Evolutionary conservation across 2,329 filamentous ascomycete species (phyloP).

Genomic region (Dryadomyces quercus-mongolicae): DNA sequence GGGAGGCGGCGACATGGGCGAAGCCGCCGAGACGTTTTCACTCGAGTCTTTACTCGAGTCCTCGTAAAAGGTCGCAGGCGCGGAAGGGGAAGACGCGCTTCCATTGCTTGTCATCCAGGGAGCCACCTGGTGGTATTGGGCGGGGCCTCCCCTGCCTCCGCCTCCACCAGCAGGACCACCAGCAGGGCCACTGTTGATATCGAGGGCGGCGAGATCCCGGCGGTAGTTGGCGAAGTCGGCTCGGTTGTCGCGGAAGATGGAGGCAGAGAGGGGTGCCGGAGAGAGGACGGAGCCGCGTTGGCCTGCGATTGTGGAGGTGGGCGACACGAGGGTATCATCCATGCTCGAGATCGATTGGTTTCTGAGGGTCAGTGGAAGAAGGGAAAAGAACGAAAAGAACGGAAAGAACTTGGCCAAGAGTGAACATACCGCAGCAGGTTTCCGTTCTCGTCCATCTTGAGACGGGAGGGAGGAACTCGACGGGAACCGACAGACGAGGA

Average conservation of each 20-base stretch:
- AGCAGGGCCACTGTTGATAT: conserved; percentile 17
- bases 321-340: conserved; percentile 35
- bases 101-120: conserved; percentile 38
- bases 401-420: too few relatives aligned
- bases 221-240: conserved; percentile 58
- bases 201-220: conserved; percentile 58
- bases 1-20: conserved; percentile 60
- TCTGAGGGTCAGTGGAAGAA: conserved; percentile 6
- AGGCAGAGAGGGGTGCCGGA: conserved; percentile 28
- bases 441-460: conserved; percentile 43
- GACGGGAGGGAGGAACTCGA: conserved; percentile 30
- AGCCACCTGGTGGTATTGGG: conserved; percentile 21
- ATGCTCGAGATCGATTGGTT: conserved; percentile 11
- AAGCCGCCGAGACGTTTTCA: conserved; percentile 50
- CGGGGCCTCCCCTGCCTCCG: neutral
- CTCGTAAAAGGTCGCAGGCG: conserved; percentile 54
- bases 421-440: conserved; percentile 28
- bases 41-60: conserved; percentile 68
- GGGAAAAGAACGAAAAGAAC: neutral
- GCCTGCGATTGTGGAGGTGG: conserved; percentile 30
- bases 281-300: conserved; percentile 27
- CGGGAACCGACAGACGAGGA: conserved; percentile 12
- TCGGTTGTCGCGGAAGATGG: conserved; percentile 42
- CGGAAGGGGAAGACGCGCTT: conserved; percentile 16
- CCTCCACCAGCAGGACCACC: neutral